Base-by-base conservation (phyloP, 148 eudicot species). In the Camellia sinensis region DNA sequence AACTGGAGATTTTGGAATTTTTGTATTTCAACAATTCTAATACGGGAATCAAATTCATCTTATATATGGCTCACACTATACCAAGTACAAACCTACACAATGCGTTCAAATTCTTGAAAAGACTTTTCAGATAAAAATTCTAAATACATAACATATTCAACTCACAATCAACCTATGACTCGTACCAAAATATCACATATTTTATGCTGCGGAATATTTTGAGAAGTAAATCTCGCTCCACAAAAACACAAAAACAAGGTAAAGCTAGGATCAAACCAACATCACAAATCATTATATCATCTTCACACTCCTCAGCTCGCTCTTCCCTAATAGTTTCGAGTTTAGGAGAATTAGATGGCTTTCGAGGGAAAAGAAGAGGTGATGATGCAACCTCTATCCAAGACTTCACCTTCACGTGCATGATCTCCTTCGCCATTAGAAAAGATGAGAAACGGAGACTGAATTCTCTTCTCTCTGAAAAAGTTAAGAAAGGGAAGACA, bases 351-450 rank as follows among this genome's bases (percentile, higher is more conserved):
- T 69, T 64, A 41, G 86, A 86, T 11, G 81, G 78, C 60, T 79
- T 86, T 2, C 50, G 61, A 40, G 88, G 84, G 52, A 19, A 22
- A 4, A 81, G 52, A 37, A 86, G 40, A n/a, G 73, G 86, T n/a
- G 84, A 62, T 5, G 88, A 84, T 62, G 86, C 86, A 69, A 83
- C 88, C 81, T 80, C 87, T 56, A 80, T 82, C 50, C 72, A 56
- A 46, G 80, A 71, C 45, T 62, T 69, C 69, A 48, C 11, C 45
- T 62, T 69, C 69, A 48, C 11, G 0, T 15, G 71, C 13, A 66
- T 57, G 45, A 45, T 78, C 37, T 74, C 79, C 78, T 74, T 79
- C 10, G 57, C 82, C 85, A 83, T 83, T 45, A 12, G 50, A 50
- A 12, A 21, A 0, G 37, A 19, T 22, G 52, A 48, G 52, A 48